Conservation (phyloP, 768 basidiomycete genomes). For the Floccularia luteovirens region DNA sequence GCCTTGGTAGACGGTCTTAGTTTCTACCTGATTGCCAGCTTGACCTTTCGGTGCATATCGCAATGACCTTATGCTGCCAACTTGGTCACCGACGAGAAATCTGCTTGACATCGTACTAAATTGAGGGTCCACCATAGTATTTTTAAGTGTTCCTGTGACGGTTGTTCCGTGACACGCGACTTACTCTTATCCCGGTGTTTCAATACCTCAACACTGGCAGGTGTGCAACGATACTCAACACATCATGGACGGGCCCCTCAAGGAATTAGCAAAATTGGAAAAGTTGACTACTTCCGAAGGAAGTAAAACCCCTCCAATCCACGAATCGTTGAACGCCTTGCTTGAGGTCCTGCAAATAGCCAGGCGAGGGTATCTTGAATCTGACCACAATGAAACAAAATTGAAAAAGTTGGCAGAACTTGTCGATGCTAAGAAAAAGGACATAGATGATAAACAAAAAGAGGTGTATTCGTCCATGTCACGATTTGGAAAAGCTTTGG, state of each 20-base stretch:
- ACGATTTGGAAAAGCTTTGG: conserved; percentile 78
- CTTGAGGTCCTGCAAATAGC: conserved; percentile 49
- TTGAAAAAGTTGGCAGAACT: conserved; percentile 44
- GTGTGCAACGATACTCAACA: conserved; percentile 1
- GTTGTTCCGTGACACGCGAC: background rate
- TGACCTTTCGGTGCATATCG: conserved; percentile 24
- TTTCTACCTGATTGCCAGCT: conserved; percentile 22
- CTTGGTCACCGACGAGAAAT: conserved; percentile 73
- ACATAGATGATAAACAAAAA: conserved; percentile 83
- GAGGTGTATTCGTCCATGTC: conserved; percentile 76
- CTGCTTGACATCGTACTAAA: conserved; percentile 11
- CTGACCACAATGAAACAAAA: conserved; percentile 39
- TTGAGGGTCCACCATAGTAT: too few species aligned
- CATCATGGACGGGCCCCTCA: conserved; percentile 65
- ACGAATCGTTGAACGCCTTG: conserved; percentile 61
- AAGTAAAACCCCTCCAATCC: conserved; percentile 44
- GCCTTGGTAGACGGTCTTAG: conserved; percentile 21
- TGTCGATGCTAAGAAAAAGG: conserved; percentile 71
- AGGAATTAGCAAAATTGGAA: conserved; percentile 76
- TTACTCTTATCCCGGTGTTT: too few species aligned
- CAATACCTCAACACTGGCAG: too few species aligned
- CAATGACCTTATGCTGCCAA: conserved; percentile 66
- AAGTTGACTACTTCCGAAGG: conserved; percentile 47
- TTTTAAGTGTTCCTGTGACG: conserved; percentile 14
- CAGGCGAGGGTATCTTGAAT: conserved; percentile 42